These are phyloP conservation scores for Viola pubescens DNA, from an alignment of 441 rosid genomes.

Conservation along the genomic window DNA sequence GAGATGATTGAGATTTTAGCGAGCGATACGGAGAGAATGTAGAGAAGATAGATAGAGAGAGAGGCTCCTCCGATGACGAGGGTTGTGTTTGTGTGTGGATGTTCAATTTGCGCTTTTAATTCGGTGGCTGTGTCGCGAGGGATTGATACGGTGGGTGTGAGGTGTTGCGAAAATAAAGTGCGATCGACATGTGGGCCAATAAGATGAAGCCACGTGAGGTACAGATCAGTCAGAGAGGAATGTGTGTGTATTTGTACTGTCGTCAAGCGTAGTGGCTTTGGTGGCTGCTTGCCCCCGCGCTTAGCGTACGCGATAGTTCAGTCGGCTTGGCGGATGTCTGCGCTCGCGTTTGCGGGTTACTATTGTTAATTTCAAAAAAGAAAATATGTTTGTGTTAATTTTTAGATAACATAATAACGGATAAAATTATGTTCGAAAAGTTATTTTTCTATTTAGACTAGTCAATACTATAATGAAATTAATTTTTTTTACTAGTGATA, in stretches of 20 bases:
- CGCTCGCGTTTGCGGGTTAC: not conserved
- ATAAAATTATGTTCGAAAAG: too few species aligned
- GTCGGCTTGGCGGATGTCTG: conserved; percentile 9
- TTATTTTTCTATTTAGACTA: too few species aligned
- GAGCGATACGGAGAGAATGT: conserved; percentile 12
- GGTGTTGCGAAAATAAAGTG: conserved; percentile 7
- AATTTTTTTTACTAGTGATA: too few species aligned
- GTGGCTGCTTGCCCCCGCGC: not conserved
- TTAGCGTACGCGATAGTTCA: not conserved
- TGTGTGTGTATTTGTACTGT: not conserved
- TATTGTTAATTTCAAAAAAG: too few species aligned
- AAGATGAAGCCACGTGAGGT: conserved; percentile 20
- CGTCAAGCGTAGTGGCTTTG: not conserved
- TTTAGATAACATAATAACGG: too few species aligned
- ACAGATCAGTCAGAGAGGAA: not conserved
- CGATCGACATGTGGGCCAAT: conserved; percentile 12
- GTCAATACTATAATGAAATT: too few species aligned
- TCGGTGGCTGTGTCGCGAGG: conserved; percentile 14
- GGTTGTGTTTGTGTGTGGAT: conserved; percentile 5
- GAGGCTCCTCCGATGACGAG: conserved; percentile 20
- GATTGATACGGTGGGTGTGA: conserved; percentile 8
- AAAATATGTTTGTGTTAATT: too few species aligned
- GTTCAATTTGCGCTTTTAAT: conserved; percentile 14
- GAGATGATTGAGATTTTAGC: conserved; percentile 3
- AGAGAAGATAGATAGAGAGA: conserved; percentile 2